Base-by-base conservation (phyloP, 495 filamentous ascomycete genomes). In the Xylaria cubensis region DNA sequence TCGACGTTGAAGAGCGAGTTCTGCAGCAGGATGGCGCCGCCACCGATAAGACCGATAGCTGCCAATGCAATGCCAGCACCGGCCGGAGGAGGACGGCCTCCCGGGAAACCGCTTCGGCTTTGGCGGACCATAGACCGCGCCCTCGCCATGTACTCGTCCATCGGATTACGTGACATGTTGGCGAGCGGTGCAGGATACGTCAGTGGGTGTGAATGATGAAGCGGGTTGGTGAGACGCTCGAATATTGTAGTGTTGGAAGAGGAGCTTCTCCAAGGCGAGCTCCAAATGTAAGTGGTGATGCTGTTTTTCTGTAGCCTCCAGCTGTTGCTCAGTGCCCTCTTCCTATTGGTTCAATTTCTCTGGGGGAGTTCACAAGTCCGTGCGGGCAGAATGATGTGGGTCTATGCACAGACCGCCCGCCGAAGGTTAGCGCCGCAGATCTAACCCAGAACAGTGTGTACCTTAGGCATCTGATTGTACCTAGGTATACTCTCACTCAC, bases 1-100 rank as follows among this genome's bases (percentile, higher is more conserved):
- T 99, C 96, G 74, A 99, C 96, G 90, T 99, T 99, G 89, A 98
- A 99, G 4, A 99, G 91, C 42, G 95, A 88, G 85, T 94, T 95
- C 76, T 93, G 95, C 72, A 91, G 80, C 19, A 91, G 82, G 70
- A 89, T 82, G 64, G 82, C 82, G 53, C 90, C 93, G 74, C 92
- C 88, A 73, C 88, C 91, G 26, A 97, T 71, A 63, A 89, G 86
- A 55, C 82, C 84, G 8, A 85, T 42, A 29, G 76, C 82, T 32
- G 67, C 80, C 41, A 80, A 63, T 55, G 69, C 84, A 74, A 74
- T 83, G 44, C 73, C 72, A n/a, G 32, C 71, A 72, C 63, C 80
- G 24, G 41, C 74, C 26, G 78, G 79, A 5, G 78, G 78, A 42
- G 78, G 79, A 46, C 80, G 78, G 64, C 82, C 81, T 56, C 83